Base-by-base conservation (phyloP, 2,329 filamentous ascomycete genomes). In the Pyricularia pennisetigena region DNA sequence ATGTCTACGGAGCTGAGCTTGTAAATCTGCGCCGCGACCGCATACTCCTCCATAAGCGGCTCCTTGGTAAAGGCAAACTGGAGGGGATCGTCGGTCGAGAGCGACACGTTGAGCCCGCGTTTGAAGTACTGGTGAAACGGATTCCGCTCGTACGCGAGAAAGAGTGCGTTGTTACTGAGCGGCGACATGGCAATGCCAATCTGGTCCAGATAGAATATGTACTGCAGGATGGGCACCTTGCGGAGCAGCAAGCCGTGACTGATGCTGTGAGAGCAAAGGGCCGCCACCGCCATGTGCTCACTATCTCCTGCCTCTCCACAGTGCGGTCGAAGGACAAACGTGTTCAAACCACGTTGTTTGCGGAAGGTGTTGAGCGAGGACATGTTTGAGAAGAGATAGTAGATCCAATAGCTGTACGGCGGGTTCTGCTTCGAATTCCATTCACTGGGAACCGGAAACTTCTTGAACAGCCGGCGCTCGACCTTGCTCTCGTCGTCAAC, bases 151-250 rank as follows among this genome's bases (percentile, higher is more conserved):
- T 99, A 98, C 0, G 94, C 93, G 67, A 99, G 81, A 80, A 99
- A 99, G 35, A 99, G 81, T 0, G 95, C 95, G 74, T 99, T 99
- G 82, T 99, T 99, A 78, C 93, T 97, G 64, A 99, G 84, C 2
- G 95, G 95, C n/a, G 94, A 98, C 95, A 99, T 99, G 70, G 95
- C 95, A 71, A 99, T 95, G 69, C 95, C 95, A 71, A 99, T 97
- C 76, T 98, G 94, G 75, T 99, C 94, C 24, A 99, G 87, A 74
- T 99, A 99, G 81, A 97, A 99, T 66, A 98, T 88, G 78, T 99
- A 99, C 78, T 99, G 95, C 68, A 99, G 81, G 70, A 99, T 81
- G 2, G 95, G 95, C 2, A 98, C 94, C 77, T 99, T 99, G 71
- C 95, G 90, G 57, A 99, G 85, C 68, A 97, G 81, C 68, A 99